phyloP scores from a whole-genome alignment of 441 rosid genomes.

The Euphorbia schlechtendalii region DNA sequence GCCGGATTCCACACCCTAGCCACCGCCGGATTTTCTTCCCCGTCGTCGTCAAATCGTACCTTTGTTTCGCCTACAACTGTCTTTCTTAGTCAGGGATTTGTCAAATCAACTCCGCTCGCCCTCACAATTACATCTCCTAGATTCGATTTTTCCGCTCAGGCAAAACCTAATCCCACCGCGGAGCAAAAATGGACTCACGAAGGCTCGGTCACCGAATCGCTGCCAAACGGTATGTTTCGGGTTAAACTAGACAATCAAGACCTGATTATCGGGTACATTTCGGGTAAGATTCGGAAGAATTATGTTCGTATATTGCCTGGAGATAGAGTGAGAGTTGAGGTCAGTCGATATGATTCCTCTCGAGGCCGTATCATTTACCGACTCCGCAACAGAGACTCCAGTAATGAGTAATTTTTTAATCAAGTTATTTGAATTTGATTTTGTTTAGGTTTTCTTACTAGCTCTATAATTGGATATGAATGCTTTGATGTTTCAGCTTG shows the following conservation, averaged over 20 bases:
- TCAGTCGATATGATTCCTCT: constrained; percentile 73
- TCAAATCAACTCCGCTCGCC: constrained; percentile 1
- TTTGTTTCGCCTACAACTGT: neutral
- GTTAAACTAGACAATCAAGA: constrained; percentile 65
- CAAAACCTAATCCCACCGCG: constrained; percentile 35
- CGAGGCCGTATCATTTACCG: constrained; percentile 71
- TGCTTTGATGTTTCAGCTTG: neutral
- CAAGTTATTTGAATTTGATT: constrained; percentile 19
- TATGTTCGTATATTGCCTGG: constrained; percentile 76
- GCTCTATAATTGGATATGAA: neutral
- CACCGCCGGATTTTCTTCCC: neutral
- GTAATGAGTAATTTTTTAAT: neutral
- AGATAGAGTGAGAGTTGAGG: constrained; percentile 72
- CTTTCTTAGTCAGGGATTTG: neutral
- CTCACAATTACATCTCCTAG: neutral
- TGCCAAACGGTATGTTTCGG: constrained; percentile 85
- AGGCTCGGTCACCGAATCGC: constrained; percentile 74
- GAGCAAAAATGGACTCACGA: constrained; percentile 43
- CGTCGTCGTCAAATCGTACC: constrained; percentile 6
- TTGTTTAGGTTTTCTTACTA: neutral
- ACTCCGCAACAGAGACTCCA: constrained; percentile 32
- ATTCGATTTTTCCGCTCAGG: neutral
- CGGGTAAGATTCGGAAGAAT: constrained; percentile 81
- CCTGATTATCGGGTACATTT: constrained; percentile 67
- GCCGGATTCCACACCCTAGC: neutral